Base-by-base conservation (phyloP, 306 rosid genomes). In the Oemleria cerasiformis region DNA sequence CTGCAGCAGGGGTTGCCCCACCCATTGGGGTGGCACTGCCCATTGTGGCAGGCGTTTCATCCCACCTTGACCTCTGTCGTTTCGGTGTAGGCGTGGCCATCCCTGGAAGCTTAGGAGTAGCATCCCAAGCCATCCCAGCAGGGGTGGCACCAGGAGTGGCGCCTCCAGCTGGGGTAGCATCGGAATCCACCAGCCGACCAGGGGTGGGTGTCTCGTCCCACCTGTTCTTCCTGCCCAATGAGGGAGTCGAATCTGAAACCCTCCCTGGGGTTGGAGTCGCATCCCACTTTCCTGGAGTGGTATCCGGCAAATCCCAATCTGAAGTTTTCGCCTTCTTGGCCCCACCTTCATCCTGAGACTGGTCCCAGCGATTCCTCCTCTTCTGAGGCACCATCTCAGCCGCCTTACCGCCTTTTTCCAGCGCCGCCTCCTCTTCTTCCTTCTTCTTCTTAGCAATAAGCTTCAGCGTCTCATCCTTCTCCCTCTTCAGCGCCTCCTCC, bases 181-280 rank as follows among this genome's bases (percentile, higher is more conserved):
- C 95, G 5, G 85, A 79, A 78, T 88, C 93, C 0, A 49, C 85
- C 71, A 88, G 16, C 61, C 95, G 79, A 7, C 95, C 91, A 0
- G 95, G 95, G 0, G 95, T 86, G 2, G 95, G 95, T 0, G 91
- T 88, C 76, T 88, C 95, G 11, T 88, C 95, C 95, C 95, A 88
- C 72, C 95, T 62, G 43, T 86, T 88, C 82, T 89, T 88, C 86
- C 91, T 84, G 13, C 88, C 89, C 63, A 82, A 55, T 3, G 81
- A 78, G 0, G 89, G 95, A 0, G 95, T 88, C 0, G 88, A 89
- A 51, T 88, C 95, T 4, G 78, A 82, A 3, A 86, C 74, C 48
- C 94, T 81, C 55, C 94, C 94, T 0, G 89, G 88, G 8, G 88
- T 85, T 0, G 85, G 88, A 0, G 94, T 85, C 0, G 90, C 87